Percentiles rank a stretch among this genome's conserved stretches.
Conservation (phyloP, 1,284 basidiomycete species). For the Pascua guehoae region DNA sequence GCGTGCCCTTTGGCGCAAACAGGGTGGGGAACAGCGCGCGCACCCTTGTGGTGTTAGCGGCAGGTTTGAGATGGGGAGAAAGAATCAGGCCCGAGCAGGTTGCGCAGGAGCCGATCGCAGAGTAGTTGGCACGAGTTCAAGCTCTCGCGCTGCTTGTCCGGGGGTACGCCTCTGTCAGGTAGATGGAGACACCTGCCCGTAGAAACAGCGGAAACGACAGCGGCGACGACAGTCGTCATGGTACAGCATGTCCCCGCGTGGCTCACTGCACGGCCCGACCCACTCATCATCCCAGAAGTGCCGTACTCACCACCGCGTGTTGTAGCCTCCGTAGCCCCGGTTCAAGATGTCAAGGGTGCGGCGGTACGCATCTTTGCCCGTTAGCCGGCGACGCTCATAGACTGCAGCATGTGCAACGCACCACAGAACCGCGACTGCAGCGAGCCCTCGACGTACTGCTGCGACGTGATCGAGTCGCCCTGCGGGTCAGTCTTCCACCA, state of each 20-base stretch:
- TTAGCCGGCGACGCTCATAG: neutral
- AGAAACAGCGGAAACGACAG: no score
- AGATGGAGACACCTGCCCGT: no score
- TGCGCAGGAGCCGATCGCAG: no score
- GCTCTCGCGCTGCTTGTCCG: no score
- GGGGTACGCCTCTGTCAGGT: no score
- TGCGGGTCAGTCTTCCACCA: constrained; percentile 5
- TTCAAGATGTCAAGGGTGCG: constrained; percentile 37
- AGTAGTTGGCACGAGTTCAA: no score
- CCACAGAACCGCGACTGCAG: constrained; percentile 20
- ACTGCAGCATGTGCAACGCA: constrained; percentile 1
- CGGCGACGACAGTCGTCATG: no score
- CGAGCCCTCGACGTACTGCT: constrained; percentile 17
- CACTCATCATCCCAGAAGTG: no score
- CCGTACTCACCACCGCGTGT: constrained; percentile 24
- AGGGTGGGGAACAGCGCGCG: constrained; percentile 24
- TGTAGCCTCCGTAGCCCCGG: constrained; percentile 37
- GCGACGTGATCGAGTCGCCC: constrained; percentile 29
- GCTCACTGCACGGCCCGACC: no score
- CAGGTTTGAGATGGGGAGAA: no score
- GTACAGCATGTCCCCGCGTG: no score
- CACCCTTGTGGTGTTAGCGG: constrained; percentile 1
- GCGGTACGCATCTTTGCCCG: constrained; percentile 29
- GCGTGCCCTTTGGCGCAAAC: constrained; percentile 32
- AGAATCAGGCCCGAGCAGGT: no score